Evolutionary conservation across 1,139 yeast species (phyloP), one percentile per base, ranked within the genome.

Genomic region (Taphrina wiesneri): DNA sequence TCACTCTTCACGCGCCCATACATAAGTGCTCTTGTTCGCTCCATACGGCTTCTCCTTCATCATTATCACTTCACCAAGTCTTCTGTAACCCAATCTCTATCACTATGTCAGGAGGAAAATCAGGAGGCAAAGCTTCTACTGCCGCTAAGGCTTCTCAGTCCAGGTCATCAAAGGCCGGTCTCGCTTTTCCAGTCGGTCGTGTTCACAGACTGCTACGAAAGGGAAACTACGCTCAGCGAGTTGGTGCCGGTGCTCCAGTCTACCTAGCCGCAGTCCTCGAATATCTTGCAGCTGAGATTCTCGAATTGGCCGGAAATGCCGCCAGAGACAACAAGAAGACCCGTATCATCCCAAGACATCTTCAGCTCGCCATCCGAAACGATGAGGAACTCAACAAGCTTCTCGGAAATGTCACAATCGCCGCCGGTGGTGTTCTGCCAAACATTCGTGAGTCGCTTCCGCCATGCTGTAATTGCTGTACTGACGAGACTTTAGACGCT

Each of bases 121-220:
- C 81, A 71, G 97, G 97, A 81, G 92, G 92, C 77, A 91, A 91
- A 83, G 96, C 97, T 78, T 95, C 96, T 76, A 77, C 81, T 69
- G 82, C 96, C 74, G 92, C 91, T 79, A 92, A 92, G 82, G 91
- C 95, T 75, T 88, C 97, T 76, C 93, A 95, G 81, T 88, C 97
- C 68, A 91, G 98, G 86, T 92, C 98, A 74, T 87, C 97, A 71
- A 92, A 90, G 84, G 98, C 98, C 78, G 98, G 97, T 80, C 86
- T 92, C 79, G 90, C 96, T 75, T 92, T 93, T 96, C 98, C 98
- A 82, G 98, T 93, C 74, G 98, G 98, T 81, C 93, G 98, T 87
- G 95, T 92, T 73, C 98, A 92, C 85, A 87, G 97, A 84, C 85
- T 91, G 76, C 83, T 92, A 77, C 90, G 96, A 86, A 91, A 89